Base-by-base conservation (phyloP, 2,329 filamentous ascomycete species). In the Thermomyces lanuginosus region DNA sequence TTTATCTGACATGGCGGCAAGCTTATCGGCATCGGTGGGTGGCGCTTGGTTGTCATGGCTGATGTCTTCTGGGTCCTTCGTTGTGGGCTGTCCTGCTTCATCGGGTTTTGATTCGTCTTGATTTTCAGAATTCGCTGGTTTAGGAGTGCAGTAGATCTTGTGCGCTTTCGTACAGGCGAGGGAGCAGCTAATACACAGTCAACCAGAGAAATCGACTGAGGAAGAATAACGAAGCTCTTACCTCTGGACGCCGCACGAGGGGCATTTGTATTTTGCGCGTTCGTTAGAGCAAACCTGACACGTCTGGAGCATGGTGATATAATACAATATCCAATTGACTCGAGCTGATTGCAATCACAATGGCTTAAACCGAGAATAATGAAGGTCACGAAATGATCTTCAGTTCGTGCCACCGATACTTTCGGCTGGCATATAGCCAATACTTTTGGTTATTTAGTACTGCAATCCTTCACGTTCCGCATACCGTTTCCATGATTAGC, bases 131-230 rank as follows among this genome's bases (percentile, higher is more conserved):
- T 12, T 4, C 15, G 8, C 12, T 22, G 23, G 30, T 15, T 33
- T 33, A 9, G 50, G 48, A 11, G 43, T 41, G 34, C 58, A 61
- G 30, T 51, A 50, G 10, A 47, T 46, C 38, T 60, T 58, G 38
- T 61, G 58, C 4, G 48, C 43, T 28, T 59, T 52, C 19, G 54
- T 55, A 37, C 59, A 62, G 16, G 40, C 45, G 19, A 62, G 48
- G 6, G 58, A 62, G 30, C 59, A 62, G 35, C 58, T 61, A 35
- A 13, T 22, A 5, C 18, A 18, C 2, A 6, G n/a, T n/a, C n/a
- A n/a, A n/a, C 20, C 4, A 10, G 8, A 5, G 2, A 8, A 16
- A 21, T 26, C 8, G 11, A 17, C 11, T 27, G 15, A 30, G 24
- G 7, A 9, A 15, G 3, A 13, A 15, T 15, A 8, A 18, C 23